phyloP scores from a whole-genome alignment of 192 early-diverging fungal species.

The Backusella parvicylindrica region DNA sequence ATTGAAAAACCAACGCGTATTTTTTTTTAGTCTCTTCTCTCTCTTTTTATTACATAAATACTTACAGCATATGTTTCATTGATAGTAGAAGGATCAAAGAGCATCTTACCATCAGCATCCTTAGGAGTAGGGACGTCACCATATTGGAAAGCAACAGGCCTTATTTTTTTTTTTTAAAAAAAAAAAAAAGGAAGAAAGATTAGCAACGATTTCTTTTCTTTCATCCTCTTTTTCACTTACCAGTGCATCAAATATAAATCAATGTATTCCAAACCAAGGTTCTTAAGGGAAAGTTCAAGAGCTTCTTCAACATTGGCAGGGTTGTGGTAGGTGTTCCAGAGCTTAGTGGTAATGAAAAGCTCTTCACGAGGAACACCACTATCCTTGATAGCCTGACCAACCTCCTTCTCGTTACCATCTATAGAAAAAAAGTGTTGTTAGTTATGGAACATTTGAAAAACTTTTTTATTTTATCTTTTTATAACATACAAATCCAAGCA shows the following conservation, averaged over 20 bases:
- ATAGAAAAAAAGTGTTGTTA: slow-evolving; percentile 38
- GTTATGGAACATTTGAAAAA: background rate
- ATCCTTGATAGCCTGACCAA: slow-evolving; percentile 68
- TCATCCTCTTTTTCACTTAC: background rate
- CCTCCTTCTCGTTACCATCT: slow-evolving; percentile 74
- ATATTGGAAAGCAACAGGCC: slow-evolving; percentile 20
- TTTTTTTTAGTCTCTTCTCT: too few relatives aligned
- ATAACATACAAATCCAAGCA: slow-evolving; percentile 28
- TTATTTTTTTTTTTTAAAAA: background rate
- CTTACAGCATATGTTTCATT: slow-evolving; percentile 46
- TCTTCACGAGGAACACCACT: slow-evolving; percentile 59
- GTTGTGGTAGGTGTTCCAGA: slow-evolving; percentile 50
- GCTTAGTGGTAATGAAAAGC: slow-evolving; percentile 76
- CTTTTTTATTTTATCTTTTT: too few relatives aligned
- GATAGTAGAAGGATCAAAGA: slow-evolving; percentile 31
- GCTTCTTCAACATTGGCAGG: slow-evolving; percentile 61
- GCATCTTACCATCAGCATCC: slow-evolving; percentile 18
- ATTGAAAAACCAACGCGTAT: background rate
- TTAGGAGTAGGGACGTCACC: background rate
- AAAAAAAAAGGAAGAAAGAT: too few relatives aligned
- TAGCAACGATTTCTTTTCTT: background rate
- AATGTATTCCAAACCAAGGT: slow-evolving; percentile 72
- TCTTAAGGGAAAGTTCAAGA: slow-evolving; percentile 60
- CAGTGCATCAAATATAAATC: slow-evolving; percentile 68
- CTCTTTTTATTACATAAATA: background rate